phyloP scores from a whole-genome alignment of 1,284 basidiomycete genomes.

The Apiotrichum mycotoxinovorans region DNA sequence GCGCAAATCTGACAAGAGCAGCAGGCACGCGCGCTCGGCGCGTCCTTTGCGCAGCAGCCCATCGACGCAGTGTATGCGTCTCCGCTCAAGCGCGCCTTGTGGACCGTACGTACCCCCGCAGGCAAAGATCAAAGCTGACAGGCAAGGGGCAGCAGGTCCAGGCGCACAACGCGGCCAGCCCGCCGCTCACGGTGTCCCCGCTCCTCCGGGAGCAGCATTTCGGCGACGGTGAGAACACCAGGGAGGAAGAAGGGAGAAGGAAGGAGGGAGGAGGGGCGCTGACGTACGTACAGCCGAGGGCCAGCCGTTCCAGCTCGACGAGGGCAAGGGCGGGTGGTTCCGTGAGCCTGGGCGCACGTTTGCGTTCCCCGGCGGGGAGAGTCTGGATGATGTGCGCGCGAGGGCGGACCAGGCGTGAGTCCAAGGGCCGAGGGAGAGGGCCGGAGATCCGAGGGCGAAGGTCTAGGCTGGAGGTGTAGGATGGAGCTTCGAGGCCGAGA shows the following conservation, averaged over 20 bases:
- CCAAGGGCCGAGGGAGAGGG: too few species aligned
- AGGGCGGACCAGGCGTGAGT: slow-evolving; percentile 48
- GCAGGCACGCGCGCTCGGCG: slow-evolving; percentile 78
- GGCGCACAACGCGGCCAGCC: slow-evolving; percentile 33
- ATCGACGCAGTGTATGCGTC: slow-evolving; percentile 74
- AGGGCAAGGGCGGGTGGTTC: slow-evolving; percentile 32
- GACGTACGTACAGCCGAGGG: slow-evolving; percentile 28
- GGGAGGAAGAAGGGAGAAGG: too few species aligned
- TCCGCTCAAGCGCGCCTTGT: slow-evolving; percentile 67
- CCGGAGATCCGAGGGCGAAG: too few species aligned
- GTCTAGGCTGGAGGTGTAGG: too few species aligned
- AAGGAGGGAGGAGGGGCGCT: too few species aligned
- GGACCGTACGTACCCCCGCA: slow-evolving; percentile 44
- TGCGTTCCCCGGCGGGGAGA: slow-evolving; percentile 45
- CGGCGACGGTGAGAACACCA: slow-evolving; percentile 41
- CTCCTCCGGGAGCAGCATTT: slow-evolving; percentile 49
- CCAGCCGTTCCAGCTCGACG: slow-evolving; percentile 38
- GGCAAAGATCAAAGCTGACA: neutral
- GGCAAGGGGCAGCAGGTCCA: slow-evolving; percentile 48
- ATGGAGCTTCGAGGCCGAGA: too few species aligned
- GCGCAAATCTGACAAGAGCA: slow-evolving; percentile 35
- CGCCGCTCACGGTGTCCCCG: slow-evolving; percentile 34
- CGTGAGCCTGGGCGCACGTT: slow-evolving; percentile 39
- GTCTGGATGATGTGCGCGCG: slow-evolving; percentile 43
- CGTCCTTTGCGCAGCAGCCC: slow-evolving; percentile 58